phyloP scores from a whole-genome alignment of 2,329 filamentous ascomycete genomes.

The Emergomyces africanus region DNA sequence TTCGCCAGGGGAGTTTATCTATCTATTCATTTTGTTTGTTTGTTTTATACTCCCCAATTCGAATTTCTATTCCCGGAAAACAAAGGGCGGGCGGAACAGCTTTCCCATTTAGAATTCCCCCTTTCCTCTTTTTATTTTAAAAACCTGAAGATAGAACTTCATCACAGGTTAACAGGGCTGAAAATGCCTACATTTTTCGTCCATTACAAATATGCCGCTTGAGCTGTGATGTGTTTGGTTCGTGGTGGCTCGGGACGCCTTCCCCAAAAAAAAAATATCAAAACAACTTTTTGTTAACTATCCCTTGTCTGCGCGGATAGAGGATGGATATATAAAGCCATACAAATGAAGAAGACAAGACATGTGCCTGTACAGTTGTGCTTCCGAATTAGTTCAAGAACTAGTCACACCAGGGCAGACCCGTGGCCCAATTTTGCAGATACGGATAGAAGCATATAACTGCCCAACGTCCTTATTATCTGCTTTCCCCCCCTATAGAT shows the following conservation, averaged over 20 bases:
- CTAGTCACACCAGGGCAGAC: not conserved
- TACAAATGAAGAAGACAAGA: not conserved
- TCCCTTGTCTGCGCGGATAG: no score
- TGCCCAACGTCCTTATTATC: not conserved
- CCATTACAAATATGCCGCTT: not conserved
- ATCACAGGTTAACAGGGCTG: not conserved
- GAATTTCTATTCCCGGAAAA: not conserved
- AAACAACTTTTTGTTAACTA: no score
- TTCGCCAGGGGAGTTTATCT: not conserved
- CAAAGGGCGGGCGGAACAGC: not conserved
- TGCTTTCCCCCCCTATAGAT: no score
- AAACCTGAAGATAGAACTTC: no score
- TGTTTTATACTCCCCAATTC: not conserved
- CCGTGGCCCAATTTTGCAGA: not conserved
- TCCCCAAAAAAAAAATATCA: no score
- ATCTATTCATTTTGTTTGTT: no score
- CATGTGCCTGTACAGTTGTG: not conserved
- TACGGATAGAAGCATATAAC: not conserved
- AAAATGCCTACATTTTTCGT: not conserved
- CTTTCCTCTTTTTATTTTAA: not conserved
- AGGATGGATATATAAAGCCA: no score
- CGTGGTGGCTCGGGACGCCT: no score
- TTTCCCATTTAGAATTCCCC: not conserved
- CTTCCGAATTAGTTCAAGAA: not conserved
- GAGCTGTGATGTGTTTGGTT: not conserved